phyloP scores from a whole-genome alignment of 495 filamentous ascomycete species.

The Daldinia concentrica region DNA sequence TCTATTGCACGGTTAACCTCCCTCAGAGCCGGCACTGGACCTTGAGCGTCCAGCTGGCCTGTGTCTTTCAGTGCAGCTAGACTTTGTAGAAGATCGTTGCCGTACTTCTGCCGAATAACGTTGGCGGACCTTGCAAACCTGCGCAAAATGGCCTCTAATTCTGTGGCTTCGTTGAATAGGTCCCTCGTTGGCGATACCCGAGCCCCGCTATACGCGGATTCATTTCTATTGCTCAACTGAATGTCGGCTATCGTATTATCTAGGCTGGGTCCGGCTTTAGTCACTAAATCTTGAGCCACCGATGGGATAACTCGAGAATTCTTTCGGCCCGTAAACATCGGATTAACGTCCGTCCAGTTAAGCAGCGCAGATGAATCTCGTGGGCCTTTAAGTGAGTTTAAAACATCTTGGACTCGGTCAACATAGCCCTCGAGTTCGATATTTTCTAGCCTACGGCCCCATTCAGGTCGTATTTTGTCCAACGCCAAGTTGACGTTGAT shows the following conservation, averaged over 20 bases:
- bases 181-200: not conserved
- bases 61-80: constrained; percentile 42
- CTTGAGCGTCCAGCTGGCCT: constrained; percentile 12
- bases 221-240: not conserved
- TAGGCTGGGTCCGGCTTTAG: constrained; percentile 6
- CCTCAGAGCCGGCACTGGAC: constrained; percentile 1
- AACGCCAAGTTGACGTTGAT: constrained; percentile 51
- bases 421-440: constrained; percentile 56
- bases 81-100: constrained; percentile 52
- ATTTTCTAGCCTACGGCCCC: constrained; percentile 59
- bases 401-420: constrained; percentile 49
- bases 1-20: constrained; percentile 41
- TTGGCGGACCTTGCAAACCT: constrained; percentile 44
- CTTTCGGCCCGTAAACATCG: constrained; percentile 14
- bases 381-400: constrained; percentile 37
- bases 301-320: constrained; percentile 9
- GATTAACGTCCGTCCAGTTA: not conserved
- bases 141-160: constrained; percentile 51
- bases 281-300: constrained; percentile 14
- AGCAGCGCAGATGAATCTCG: not conserved
- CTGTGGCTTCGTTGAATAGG: constrained; percentile 10
- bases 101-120: constrained; percentile 50
- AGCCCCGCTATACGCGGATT: too few species aligned
- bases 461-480: constrained; percentile 56
- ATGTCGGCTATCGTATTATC: not conserved